These are phyloP conservation scores for Chlorociboria aeruginascens DNA, from an alignment of 495 filamentous ascomycete species.

Conservation along the genomic window DNA sequence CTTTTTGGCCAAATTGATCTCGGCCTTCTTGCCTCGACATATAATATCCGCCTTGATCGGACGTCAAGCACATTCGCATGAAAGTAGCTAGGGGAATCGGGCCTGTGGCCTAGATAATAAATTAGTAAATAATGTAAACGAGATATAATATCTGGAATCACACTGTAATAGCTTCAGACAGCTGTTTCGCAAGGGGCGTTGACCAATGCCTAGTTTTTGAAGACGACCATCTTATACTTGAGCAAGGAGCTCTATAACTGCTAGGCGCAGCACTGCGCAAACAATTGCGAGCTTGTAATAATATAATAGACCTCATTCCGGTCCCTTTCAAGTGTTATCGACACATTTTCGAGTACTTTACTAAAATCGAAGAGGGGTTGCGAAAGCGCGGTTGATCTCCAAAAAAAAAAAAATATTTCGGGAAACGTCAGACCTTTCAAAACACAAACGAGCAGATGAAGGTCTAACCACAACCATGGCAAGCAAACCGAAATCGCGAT, in stretches of 20 bases:
- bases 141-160: not conserved
- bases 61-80: slow-evolving; percentile 97
- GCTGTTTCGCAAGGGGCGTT: slow-evolving; percentile 75
- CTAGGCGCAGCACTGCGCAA: slow-evolving; percentile 6
- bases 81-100: slow-evolving; percentile 85
- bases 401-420: slow-evolving; percentile 7
- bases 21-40: slow-evolving; percentile 52
- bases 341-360: not conserved
- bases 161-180: slow-evolving; percentile 77
- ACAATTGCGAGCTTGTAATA: slow-evolving; percentile 9
- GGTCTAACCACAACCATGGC: slow-evolving; percentile 38
- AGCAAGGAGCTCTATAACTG: slow-evolving; percentile 2
- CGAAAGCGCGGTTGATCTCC: not conserved
- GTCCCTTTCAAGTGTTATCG: slow-evolving; percentile 1
- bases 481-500: slow-evolving; percentile 61
- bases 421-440: not conserved
- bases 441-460: not conserved
- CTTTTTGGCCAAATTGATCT: slow-evolving; percentile 80
- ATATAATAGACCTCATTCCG: slow-evolving; percentile 17
- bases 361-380: not conserved
- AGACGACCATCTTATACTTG: slow-evolving; percentile 14
- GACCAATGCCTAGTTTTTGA: slow-evolving; percentile 51
- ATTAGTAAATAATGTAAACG: slow-evolving; percentile 1
- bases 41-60: slow-evolving; percentile 88
- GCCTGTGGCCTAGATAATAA: slow-evolving; percentile 50